Percentiles rank a stretch among this genome's conserved stretches.
phyloP scores from a whole-genome alignment of 2,329 filamentous ascomycete genomes.

The Leptographium lundbergii region DNA sequence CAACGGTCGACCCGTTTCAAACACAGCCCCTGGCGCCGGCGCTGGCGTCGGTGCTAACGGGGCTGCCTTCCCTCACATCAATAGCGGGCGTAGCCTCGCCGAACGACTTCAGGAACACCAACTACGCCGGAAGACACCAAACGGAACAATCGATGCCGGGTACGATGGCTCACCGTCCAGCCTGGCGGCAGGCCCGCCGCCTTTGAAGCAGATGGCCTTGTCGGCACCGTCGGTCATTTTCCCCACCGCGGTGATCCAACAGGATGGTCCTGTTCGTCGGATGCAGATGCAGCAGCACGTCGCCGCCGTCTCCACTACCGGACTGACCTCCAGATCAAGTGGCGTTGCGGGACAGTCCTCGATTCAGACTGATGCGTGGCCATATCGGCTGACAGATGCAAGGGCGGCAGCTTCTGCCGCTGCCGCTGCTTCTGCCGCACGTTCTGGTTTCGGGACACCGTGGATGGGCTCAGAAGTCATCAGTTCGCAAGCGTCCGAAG shows the following conservation, averaged over 20 bases:
- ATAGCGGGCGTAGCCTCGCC: conserved; percentile 6
- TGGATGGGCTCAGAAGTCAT: not conserved
- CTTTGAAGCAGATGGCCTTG: conserved; percentile 72
- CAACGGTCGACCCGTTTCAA: conserved; percentile 14
- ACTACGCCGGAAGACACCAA: conserved; percentile 82
- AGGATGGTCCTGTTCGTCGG: not conserved
- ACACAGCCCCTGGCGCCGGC: conserved; percentile 7
- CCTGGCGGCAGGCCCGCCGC: conserved; percentile 59
- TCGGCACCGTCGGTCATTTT: conserved; percentile 35
- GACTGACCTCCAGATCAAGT: not conserved
- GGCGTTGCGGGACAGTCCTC: not conserved
- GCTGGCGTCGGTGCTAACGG: not conserved
- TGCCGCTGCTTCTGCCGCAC: not conserved
- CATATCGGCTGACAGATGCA: not conserved
- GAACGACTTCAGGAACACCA: conserved; percentile 52
- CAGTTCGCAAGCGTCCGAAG: not conserved
- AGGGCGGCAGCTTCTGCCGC: not conserved
- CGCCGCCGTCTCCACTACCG: not conserved
- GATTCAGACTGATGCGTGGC: not conserved
- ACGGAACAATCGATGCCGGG: conserved; percentile 80
- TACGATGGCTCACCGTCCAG: conserved; percentile 77
- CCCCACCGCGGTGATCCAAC: conserved; percentile 18
- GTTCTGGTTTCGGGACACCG: not conserved
- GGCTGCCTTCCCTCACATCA: not conserved
- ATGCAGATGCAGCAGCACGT: not conserved